Percentiles rank a stretch among this genome's conserved stretches.
Evolutionary conservation across 192 early-diverging fungal species (phyloP).

Genomic region (Umbelopsis sp.): DNA sequence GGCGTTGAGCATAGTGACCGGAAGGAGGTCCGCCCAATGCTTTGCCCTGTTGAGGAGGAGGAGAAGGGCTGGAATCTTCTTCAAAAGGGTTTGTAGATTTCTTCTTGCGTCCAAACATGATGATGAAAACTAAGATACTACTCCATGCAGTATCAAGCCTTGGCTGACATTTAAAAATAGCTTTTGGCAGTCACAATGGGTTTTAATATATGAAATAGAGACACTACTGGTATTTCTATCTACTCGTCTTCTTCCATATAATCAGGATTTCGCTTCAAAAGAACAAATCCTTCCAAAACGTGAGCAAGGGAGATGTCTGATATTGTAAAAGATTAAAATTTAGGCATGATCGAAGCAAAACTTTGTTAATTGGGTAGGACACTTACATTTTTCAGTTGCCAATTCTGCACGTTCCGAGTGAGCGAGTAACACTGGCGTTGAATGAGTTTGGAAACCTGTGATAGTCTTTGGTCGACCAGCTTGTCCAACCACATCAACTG

Average conservation of each 20-base stretch:
- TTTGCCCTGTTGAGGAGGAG: background rate
- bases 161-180: background rate
- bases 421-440: conserved; percentile 94
- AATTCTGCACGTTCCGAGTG: conserved; percentile 97
- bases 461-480: conserved; percentile 98
- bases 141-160: conserved; percentile 67
- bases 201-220: conserved; percentile 7
- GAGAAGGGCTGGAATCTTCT: conserved; percentile 4
- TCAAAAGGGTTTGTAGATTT: conserved; percentile 45
- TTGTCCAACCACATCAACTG: conserved; percentile 99
- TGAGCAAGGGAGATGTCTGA: conserved; percentile 74
- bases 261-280: conserved; percentile 93
- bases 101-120: conserved; percentile 78
- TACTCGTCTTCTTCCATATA: conserved; percentile 68
- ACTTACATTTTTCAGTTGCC: conserved; percentile 92
- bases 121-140: conserved; percentile 96
- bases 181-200: background rate
- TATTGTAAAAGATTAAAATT: background rate
- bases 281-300: conserved; percentile 95
- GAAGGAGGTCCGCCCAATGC: background rate
- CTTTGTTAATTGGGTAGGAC: background rate
- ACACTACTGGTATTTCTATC: background rate
- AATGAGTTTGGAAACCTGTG: conserved; percentile 98
- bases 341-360: background rate
- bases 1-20: conserved; percentile 13